Evolutionary conservation across 2,329 filamentous ascomycete species (phyloP).

Genomic region (Amylocarpus encephaloides): DNA sequence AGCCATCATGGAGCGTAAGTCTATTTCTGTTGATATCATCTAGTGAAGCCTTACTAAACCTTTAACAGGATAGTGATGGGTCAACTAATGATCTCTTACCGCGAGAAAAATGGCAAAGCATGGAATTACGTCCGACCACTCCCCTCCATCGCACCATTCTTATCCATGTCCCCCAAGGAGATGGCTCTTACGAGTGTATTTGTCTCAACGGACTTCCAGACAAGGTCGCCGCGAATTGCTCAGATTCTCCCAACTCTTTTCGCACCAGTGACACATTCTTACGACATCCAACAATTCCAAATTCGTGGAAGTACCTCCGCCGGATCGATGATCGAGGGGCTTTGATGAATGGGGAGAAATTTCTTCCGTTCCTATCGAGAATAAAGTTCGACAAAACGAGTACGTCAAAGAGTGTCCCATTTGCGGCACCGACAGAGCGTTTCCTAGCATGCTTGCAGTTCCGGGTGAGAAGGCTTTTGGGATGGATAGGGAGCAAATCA

Average conservation of each 20-base stretch:
- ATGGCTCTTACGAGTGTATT: conserved; percentile 24
- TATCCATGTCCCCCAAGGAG: conserved; percentile 24
- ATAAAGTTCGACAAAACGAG: no score
- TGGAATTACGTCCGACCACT: conserved; percentile 51
- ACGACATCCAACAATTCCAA: conserved; percentile 35
- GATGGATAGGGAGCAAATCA: no score
- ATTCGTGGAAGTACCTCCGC: conserved; percentile 39
- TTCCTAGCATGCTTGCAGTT: no score
- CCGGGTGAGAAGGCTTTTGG: no score
- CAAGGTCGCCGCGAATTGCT: conserved; percentile 35
- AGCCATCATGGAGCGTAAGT: conserved; percentile 41
- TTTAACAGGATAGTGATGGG: conserved; percentile 48
- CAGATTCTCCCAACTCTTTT: conserved; percentile 39
- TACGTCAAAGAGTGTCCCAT: no score
- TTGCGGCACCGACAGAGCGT: no score
- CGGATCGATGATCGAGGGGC: conserved; percentile 27
- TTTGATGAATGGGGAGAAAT: no score
- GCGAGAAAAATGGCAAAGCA: conserved; percentile 41
- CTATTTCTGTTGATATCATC: no score
- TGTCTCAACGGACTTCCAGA: conserved; percentile 35
- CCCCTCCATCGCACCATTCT: conserved; percentile 5
- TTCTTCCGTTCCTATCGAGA: no score
- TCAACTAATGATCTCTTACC: conserved; percentile 53
- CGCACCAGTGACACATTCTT: conserved; percentile 39
- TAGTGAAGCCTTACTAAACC: no score